Conservation (phyloP, 2,329 filamentous ascomycete genomes). For the Thelonectria olida region DNA sequence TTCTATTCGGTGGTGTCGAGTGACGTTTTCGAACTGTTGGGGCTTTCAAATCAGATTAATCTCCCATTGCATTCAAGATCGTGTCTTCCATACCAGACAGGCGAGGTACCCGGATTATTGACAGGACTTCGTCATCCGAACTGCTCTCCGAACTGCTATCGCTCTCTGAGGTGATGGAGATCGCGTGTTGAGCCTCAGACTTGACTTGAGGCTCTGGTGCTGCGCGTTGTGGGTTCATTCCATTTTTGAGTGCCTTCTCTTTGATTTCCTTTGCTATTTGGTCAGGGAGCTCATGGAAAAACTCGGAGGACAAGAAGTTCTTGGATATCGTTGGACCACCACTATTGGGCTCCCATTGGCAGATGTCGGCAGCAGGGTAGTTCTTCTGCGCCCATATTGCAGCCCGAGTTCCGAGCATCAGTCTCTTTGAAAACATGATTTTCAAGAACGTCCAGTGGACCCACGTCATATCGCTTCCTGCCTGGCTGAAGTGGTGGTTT, state of each 20-base stretch:
- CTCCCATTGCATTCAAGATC: background rate
- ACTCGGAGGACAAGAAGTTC: no score
- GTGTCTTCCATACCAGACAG: background rate
- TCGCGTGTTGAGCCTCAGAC: no score
- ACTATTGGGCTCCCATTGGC: background rate
- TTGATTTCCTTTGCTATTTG: no score
- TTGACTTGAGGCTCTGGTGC: no score
- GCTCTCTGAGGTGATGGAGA: no score
- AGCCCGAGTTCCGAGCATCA: background rate
- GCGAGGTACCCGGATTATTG: no score
- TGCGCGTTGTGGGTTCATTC: no score
- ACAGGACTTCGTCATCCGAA: no score
- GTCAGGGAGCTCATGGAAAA: no score
- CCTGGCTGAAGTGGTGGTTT: background rate
- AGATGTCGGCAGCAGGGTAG: background rate
- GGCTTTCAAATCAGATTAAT: background rate
- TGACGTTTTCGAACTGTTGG: background rate
- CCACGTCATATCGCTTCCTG: background rate
- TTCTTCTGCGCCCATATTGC: background rate
- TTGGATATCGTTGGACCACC: background rate
- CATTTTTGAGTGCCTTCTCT: no score
- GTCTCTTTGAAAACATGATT: background rate
- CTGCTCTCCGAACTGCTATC: no score
- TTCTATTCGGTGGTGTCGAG: background rate
- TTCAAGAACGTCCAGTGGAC: background rate